These are phyloP conservation scores for Thraustochytrium striatum DNA, from an alignment of 352 stramenopile species.

Conservation along the genomic window DNA sequence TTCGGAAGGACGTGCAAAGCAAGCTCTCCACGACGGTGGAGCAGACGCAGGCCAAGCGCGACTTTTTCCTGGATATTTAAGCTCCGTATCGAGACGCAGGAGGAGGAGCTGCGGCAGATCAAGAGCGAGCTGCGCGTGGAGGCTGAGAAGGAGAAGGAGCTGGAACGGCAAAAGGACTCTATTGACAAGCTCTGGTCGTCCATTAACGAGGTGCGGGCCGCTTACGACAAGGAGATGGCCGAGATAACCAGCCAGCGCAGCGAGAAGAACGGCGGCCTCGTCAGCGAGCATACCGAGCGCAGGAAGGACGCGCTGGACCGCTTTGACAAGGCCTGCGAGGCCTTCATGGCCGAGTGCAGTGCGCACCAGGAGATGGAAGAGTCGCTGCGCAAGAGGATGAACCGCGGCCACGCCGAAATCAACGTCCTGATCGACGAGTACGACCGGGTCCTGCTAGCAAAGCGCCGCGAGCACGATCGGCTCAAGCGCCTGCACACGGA, in stretches of 20 bases:
- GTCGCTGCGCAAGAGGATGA: conserved; percentile 29
- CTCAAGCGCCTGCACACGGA: conserved; percentile 11
- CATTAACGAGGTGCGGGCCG: conserved; percentile 22
- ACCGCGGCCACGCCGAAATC: not conserved
- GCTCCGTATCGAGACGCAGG: conserved; percentile 4
- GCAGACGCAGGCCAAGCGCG: not conserved
- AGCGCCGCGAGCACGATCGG: not conserved
- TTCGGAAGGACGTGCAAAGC: not conserved
- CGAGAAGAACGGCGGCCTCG: conserved; percentile 4
- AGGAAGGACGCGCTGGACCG: conserved; percentile 7
- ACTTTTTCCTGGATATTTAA: conserved; percentile 41
- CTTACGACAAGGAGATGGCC: conserved; percentile 17
- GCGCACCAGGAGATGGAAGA: conserved; percentile 29
- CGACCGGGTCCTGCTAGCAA: conserved; percentile 32
- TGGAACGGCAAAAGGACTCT: not conserved
- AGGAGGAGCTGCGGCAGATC: not conserved
- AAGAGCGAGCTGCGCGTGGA: conserved; percentile 12
- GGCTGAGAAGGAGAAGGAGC: conserved; percentile 19
- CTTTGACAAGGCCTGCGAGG: conserved; percentile 28
- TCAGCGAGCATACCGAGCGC: not conserved
- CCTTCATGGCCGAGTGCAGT: conserved; percentile 13
- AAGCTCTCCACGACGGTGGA: conserved; percentile 33
- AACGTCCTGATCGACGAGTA: conserved; percentile 21
- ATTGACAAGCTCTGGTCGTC: conserved; percentile 13
- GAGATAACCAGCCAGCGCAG: not conserved